These are phyloP conservation scores for Starmera dryadoides DNA, from an alignment of 805 yeast species.

Conservation along the genomic window DNA sequence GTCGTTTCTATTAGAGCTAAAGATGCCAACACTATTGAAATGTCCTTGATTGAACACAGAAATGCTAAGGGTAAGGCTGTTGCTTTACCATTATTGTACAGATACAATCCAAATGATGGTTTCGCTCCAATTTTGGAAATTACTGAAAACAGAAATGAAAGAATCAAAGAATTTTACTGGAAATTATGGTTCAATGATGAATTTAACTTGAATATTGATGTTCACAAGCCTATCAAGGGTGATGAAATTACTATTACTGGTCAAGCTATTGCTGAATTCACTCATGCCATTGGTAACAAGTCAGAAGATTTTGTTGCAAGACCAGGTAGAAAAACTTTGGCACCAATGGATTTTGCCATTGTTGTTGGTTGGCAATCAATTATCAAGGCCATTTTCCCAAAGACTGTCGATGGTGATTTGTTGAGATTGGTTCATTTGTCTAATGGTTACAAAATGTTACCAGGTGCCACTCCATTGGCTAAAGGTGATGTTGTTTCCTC, in stretches of 20 bases:
- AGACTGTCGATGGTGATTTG: conserved; percentile 92
- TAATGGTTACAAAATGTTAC: conserved; percentile 87
- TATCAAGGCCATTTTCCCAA: conserved; percentile 97
- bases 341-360: conserved; percentile 99
- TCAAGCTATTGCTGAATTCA: conserved; percentile 80
- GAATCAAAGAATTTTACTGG: conserved; percentile 97
- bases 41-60: conserved; percentile 81
- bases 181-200: conserved; percentile 83
- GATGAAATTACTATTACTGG: conserved; percentile 60
- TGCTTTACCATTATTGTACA: conserved; percentile 70
- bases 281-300: conserved; percentile 94
- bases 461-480: conserved; percentile 85
- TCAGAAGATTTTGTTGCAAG: conserved; percentile 93
- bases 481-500: conserved; percentile 83
- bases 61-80: conserved; percentile 71
- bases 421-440: conserved; percentile 90
- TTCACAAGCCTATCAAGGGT: conserved; percentile 65
- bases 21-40: conserved; percentile 47
- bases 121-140: conserved; percentile 91
- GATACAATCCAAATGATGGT: conserved; percentile 80
- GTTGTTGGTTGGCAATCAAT: conserved; percentile 98
- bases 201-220: conserved; percentile 58
- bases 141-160: conserved; percentile 82
- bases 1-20: conserved; percentile 56
- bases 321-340: conserved; percentile 75